Conservation (phyloP, 2,329 filamentous ascomycete species). For the Bipolaris cookei region DNA sequence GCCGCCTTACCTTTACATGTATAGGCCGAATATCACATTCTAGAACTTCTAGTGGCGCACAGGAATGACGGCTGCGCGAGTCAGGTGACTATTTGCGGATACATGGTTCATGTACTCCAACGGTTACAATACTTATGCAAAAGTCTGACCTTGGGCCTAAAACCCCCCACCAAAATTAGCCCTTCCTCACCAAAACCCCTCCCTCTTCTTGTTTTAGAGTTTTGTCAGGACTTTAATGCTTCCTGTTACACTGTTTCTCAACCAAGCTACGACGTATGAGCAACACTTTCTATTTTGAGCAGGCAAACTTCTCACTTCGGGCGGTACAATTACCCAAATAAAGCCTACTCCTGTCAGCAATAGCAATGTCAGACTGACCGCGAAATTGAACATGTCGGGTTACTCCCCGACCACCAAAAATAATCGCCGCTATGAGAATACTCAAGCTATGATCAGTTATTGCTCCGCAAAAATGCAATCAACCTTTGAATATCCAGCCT, state of each 20-base stretch:
- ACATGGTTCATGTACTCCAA: not conserved
- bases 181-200: too few species aligned
- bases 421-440: not conserved
- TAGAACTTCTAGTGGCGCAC: not conserved
- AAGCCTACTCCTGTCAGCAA: not conserved
- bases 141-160: too few species aligned
- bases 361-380: not conserved
- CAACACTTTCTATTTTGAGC: not conserved
- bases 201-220: too few species aligned
- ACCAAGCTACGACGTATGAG: not conserved
- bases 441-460: not conserved
- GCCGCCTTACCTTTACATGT: not conserved
- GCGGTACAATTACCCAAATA: not conserved
- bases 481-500: not conserved
- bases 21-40: not conserved
- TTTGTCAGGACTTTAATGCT: too few species aligned
- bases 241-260: not conserved
- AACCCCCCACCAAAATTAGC: too few species aligned
- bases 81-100: not conserved
- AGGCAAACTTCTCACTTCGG: not conserved
- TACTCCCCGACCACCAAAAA: not conserved
- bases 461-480: not conserved
- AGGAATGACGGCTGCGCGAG: not conserved
- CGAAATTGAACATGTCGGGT: not conserved
- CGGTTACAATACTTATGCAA: not conserved